A percentile compares a stretch with the other conserved stretches of the same genome.
These are phyloP conservation scores for Botrytis byssoidea DNA, from an alignment of 2,329 filamentous ascomycete species.

Conservation along the genomic window DNA sequence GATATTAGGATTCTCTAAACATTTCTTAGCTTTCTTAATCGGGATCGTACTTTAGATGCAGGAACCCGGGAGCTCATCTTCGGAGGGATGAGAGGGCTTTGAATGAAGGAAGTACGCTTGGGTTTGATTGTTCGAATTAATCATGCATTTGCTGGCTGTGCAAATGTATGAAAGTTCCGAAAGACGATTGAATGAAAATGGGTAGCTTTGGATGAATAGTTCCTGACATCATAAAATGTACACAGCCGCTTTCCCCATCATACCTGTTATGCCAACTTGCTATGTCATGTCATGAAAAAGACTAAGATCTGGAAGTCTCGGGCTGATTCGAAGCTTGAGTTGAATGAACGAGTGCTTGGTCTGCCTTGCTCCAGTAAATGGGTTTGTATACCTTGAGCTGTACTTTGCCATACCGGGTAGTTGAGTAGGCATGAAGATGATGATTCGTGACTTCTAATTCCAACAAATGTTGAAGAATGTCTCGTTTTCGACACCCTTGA, in stretches of 20 bases:
- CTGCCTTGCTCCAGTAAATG: constrained; percentile 18
- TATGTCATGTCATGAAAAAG: background rate
- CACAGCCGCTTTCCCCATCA: constrained; percentile 11
- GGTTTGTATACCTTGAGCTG: background rate
- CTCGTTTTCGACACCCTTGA: background rate
- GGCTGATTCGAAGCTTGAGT: constrained; percentile 12
- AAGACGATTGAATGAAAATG: background rate
- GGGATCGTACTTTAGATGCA: background rate
- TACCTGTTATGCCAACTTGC: background rate
- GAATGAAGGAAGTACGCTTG: background rate
- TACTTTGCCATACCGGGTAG: background rate
- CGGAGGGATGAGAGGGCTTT: constrained; percentile 4
- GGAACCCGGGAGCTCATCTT: constrained; percentile 4
- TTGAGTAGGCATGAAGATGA: background rate
- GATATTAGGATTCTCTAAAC: background rate
- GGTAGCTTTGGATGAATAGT: background rate
- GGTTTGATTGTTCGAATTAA: background rate
- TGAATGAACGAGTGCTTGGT: background rate
- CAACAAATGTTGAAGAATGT: background rate
- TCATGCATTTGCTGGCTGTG: constrained; percentile 9
- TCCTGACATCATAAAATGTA: constrained; percentile 4
- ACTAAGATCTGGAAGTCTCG: background rate
- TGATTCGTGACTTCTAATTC: background rate
- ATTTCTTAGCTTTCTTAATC: background rate
- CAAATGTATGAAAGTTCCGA: background rate